Evolutionary conservation across 202 grass and related monocot species (phyloP), one percentile per base, ranked within the genome.

Genomic region (Zizania palustris): DNA sequence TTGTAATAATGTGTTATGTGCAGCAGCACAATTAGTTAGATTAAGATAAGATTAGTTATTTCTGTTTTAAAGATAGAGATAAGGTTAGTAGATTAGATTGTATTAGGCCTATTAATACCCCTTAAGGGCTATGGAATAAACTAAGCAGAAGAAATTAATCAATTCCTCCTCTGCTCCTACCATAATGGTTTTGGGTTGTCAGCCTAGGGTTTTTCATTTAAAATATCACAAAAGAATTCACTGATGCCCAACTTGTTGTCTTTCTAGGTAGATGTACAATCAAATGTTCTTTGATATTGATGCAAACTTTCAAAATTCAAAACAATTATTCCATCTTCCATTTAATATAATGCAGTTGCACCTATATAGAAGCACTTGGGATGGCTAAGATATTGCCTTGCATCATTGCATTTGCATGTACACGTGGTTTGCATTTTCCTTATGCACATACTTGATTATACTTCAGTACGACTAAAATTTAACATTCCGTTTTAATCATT

Each of bases 291-390:
- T 55, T 55, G 5, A 51, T 5, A 51, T 51, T 51, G 7, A 55
- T 55, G 51, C n/a, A 55, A 55, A 20, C n/a, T 55, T 55, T 55
- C 49, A 51, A n/a, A 14, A 51, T 55, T 55, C n/a, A 55, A 54
- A 54, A 19, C 5, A 54, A 3, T 54, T n/a, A 19, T 9, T 7
- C 50, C 51, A 55, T n/a, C 7, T 2, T 19, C 3, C 19, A 54
- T 54, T 54, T 54, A 19, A n/a, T 54, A 54, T 54, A 54, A 54
- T 4, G n/a, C n/a, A 15, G 16, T 54, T 54, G 51, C 6, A 54
- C 51, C 3, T 54, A n/a, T 8, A 15, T 54, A 2, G 9, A 54
- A 19, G 50, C 16, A 54, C 50, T 54, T 54, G n/a, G 50, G 16
- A 54, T 54, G 50, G 50, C n/a, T 54, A 18, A 49, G 4, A 15